These are phyloP conservation scores for Furcasterigmium sp. DNA, from an alignment of 2,329 filamentous ascomycete species.

Conservation along the genomic window DNA sequence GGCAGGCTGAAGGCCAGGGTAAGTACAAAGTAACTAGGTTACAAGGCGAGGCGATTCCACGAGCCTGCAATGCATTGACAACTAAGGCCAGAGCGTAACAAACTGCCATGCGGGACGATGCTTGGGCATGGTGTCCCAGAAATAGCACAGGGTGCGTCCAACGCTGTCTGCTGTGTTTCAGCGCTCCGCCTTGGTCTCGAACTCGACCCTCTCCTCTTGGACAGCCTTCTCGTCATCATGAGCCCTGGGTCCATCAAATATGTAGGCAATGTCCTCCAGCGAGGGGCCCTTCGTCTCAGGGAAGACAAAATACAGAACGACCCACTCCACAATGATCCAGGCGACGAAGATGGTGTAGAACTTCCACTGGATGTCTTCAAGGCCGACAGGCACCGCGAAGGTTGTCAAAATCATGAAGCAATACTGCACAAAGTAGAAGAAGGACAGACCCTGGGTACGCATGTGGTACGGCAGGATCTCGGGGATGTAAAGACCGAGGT, in stretches of 20 bases:
- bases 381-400: constrained; percentile 26
- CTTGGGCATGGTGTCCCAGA: too few relatives aligned
- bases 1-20: too few relatives aligned
- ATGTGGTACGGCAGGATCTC: constrained; percentile 26
- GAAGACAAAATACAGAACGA: constrained; percentile 22
- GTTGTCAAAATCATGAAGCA: constrained; percentile 20
- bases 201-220: too few relatives aligned
- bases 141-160: too few relatives aligned
- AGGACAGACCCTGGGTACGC: constrained; percentile 11
- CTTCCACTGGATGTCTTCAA: constrained; percentile 22
- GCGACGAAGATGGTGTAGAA: constrained; percentile 25
- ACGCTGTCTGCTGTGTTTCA: too few relatives aligned
- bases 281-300: constrained; percentile 10
- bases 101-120: too few relatives aligned
- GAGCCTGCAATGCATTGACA: too few relatives aligned
- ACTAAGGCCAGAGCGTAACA: too few relatives aligned
- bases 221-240: neutral
- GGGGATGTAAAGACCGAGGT: constrained; percentile 18
- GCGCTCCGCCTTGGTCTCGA: too few relatives aligned
- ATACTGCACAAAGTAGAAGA: constrained; percentile 1
- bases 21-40: too few relatives aligned
- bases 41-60: too few relatives aligned
- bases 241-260: constrained; percentile 7
- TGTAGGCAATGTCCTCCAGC: constrained; percentile 10
- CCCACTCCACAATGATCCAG: constrained; percentile 18